Evolutionary conservation across 176 grass and related monocot genomes (phyloP), one percentile per base, ranked within the genome.

Genomic region (Triticum monococcum): DNA sequence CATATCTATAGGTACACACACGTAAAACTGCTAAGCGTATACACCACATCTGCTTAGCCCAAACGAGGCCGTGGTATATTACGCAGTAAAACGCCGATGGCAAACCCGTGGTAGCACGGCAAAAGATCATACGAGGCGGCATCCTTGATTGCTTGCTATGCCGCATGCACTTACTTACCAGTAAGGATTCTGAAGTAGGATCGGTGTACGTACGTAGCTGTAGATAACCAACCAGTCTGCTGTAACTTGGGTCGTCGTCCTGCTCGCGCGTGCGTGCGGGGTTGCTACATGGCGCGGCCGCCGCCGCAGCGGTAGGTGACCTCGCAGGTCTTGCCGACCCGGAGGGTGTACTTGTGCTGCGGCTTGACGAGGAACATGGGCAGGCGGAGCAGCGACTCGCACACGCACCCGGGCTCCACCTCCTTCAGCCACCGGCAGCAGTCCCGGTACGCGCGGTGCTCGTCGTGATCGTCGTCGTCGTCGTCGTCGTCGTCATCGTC

Each of bases 371-470:
- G 87, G 88, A 94, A 98, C 8, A 75, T 20, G 63, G 95, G 95
- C 14, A 98, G 77, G 56, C 72, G 92, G 68, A 91, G 75, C 56
- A 98, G 75, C 57, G 85, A 63, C 46, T 92, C 85, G 41, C 95
- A 98, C 50, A 98, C 95, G 76, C 95, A 98, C 45, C 65, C 90
- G 36, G 92, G 88, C 48, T 98, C 95, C 38, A 98, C 87, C 72
- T 95, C 91, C 65, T 88, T 81, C 6, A 98, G 79, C 95, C 95
- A 98, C 50, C 91, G 89, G 72, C 95, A 98, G 75, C 93, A 98
- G 65, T 98, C 91, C 38, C 76, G 81, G 84, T 90, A 86, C 59
- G 86, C 88, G 30, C 83, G 92, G 63, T 86, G 83, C 35, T 87
- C 87, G 72, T 93, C 74, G 5, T 86, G 14, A 3, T 91, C 40